Conservation (phyloP, 306 rosid species). For the Cercis canadensis region DNA sequence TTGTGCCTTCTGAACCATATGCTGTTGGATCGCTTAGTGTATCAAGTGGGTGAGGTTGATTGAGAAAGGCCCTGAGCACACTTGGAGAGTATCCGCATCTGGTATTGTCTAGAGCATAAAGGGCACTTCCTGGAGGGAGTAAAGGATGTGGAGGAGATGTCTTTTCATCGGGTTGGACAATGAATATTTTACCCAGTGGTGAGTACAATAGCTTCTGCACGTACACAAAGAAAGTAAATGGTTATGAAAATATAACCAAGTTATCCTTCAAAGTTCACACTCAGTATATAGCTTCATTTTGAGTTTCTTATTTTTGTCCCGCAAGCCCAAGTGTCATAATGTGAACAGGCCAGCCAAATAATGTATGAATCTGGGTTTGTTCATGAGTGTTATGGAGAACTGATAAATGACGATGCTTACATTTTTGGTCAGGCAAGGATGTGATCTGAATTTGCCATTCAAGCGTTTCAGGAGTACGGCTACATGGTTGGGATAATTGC, state of each 20-base stretch:
- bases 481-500: slow-evolving; percentile 85
- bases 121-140: slow-evolving; percentile 68
- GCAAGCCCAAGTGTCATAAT: too few species aligned
- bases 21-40: slow-evolving; percentile 92
- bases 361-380: too few species aligned
- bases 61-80: slow-evolving; percentile 66
- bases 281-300: background rate
- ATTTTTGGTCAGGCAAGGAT: slow-evolving; percentile 74
- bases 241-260: background rate
- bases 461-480: slow-evolving; percentile 76
- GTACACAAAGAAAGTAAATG: background rate
- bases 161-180: slow-evolving; percentile 81
- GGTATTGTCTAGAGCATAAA: slow-evolving; percentile 64
- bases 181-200: slow-evolving; percentile 78
- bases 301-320: background rate
- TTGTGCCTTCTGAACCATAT: slow-evolving; percentile 83
- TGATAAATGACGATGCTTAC: slow-evolving; percentile 47
- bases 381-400: too few species aligned
- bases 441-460: slow-evolving; percentile 68
- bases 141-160: slow-evolving; percentile 88
- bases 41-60: slow-evolving; percentile 86
- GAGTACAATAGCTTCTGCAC: slow-evolving; percentile 80
- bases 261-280: background rate
- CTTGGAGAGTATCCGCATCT: slow-evolving; percentile 56
- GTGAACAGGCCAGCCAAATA: too few species aligned